Percentiles rank a stretch among this genome's conserved stretches.
Conservation (phyloP, 768 basidiomycete species). For the Leccinum subtestaceum region DNA sequence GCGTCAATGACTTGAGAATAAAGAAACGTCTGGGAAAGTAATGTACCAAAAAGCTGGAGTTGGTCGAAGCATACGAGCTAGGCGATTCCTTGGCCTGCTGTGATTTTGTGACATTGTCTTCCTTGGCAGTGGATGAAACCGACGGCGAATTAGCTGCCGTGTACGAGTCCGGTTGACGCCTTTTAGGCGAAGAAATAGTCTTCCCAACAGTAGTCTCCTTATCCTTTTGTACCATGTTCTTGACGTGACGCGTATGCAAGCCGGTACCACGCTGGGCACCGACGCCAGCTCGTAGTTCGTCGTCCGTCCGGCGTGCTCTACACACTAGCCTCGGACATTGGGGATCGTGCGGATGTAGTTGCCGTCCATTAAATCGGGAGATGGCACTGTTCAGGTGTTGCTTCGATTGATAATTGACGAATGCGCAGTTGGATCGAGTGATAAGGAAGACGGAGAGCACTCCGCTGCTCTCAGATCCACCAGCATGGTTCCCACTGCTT, state of each 20-base stretch:
- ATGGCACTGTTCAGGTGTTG: conserved; percentile 65
- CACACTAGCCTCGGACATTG: conserved; percentile 81
- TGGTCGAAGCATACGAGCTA: conserved; percentile 76
- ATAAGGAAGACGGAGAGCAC: conserved; percentile 90
- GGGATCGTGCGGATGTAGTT: conserved; percentile 66
- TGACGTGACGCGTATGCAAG: conserved; percentile 82
- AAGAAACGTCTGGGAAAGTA: conserved; percentile 90
- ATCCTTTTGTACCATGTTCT: conserved; percentile 49
- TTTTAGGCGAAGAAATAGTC: background rate
- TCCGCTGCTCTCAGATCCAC: conserved; percentile 38
- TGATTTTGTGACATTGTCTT: conserved; percentile 33
- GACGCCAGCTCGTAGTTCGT: conserved; percentile 86
- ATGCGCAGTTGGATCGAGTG: conserved; percentile 91
- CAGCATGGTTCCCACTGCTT: background rate
- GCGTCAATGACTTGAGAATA: conserved; percentile 84
- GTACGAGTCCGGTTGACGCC: background rate
- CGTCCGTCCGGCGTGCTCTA: conserved; percentile 73
- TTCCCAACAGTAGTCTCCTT: conserved; percentile 14
- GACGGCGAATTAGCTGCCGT: conserved; percentile 13
- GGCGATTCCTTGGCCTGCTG: conserved; percentile 36
- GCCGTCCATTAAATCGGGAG: conserved; percentile 63
- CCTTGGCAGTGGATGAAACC: conserved; percentile 34
- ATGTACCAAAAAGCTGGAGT: conserved; percentile 69
- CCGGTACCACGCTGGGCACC: conserved; percentile 87
- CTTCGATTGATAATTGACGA: conserved; percentile 81